phyloP scores from a whole-genome alignment of 371 early-diverging fungal genomes.

The Phascolomyces articulosus region DNA sequence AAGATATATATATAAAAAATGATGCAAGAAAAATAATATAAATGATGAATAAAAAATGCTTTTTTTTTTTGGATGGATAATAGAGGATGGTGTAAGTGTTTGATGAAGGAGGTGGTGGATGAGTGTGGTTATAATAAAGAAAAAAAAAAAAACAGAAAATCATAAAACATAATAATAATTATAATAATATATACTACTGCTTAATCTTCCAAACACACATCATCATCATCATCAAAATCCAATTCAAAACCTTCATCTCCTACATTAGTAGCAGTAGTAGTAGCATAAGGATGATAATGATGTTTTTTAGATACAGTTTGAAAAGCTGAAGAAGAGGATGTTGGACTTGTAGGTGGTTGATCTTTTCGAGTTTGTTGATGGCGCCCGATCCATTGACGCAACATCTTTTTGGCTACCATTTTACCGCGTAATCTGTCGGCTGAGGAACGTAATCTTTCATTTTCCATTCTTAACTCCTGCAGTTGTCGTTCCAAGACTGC shows the following conservation, averaged over 20 bases:
- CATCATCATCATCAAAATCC: conserved; percentile 8
- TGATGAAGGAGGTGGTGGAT: no score
- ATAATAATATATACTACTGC: not conserved
- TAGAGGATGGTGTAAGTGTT: no score
- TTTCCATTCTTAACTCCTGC: conserved; percentile 55
- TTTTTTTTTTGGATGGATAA: no score
- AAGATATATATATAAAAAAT: no score
- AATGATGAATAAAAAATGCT: no score
- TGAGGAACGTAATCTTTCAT: conserved; percentile 46
- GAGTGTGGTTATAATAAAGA: not conserved
- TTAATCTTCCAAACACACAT: not conserved
- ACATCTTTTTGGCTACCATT: conserved; percentile 62
- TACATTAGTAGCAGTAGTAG: not conserved
- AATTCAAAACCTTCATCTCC: conserved; percentile 6
- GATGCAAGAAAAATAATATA: not conserved
- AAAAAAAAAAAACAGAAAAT: not conserved
- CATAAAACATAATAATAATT: not conserved
- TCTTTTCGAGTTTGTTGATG: conserved; percentile 15
- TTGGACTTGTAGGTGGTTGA: not conserved
- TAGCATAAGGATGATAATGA: not conserved
- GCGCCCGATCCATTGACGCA: conserved; percentile 54
- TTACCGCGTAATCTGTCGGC: conserved; percentile 59
- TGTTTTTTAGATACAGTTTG: conserved; percentile 11
- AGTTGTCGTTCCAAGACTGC: conserved; percentile 54
- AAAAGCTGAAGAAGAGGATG: conserved; percentile 8